Conservation (phyloP, 2,329 filamentous ascomycete species). For the Ophiostoma triangulosporum region DNA sequence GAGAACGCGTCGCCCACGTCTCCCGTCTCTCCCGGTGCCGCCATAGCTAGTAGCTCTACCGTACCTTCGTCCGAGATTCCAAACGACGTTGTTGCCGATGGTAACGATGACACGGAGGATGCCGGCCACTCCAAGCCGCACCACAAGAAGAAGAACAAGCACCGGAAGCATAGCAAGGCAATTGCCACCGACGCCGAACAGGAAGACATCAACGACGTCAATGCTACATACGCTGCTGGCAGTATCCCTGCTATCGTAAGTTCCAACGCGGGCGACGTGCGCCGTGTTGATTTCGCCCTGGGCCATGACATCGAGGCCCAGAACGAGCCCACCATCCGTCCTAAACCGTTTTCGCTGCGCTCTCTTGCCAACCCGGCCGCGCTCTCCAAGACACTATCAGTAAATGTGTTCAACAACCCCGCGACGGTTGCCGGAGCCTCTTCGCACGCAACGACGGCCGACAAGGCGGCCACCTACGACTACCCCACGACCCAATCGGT, state of each 20-base stretch:
- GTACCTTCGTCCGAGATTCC: background rate
- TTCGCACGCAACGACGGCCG: background rate
- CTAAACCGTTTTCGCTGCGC: slow-evolving; percentile 26
- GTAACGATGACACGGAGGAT: slow-evolving; percentile 17
- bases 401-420: slow-evolving; percentile 38
- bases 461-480: background rate
- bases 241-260: background rate
- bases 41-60: background rate
- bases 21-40: background rate
- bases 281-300: slow-evolving; percentile 31
- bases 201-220: background rate
- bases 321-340: slow-evolving; percentile 19
- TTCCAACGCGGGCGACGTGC: slow-evolving; percentile 12
- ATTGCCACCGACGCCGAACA: background rate
- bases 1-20: slow-evolving; percentile 20
- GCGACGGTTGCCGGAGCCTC: background rate
- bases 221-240: background rate
- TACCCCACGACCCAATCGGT: background rate
- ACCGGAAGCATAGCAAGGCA: slow-evolving; percentile 16
- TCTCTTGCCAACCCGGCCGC: slow-evolving; percentile 28
- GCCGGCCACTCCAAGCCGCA: slow-evolving; percentile 5
- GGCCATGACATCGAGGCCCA: slow-evolving; percentile 20
- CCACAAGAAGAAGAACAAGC: slow-evolving; percentile 24
- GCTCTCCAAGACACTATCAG: slow-evolving; percentile 41
- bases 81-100: background rate